phyloP scores from a whole-genome alignment of 2,329 filamentous ascomycete genomes.

The Ophiocordyceps sinensis region DNA sequence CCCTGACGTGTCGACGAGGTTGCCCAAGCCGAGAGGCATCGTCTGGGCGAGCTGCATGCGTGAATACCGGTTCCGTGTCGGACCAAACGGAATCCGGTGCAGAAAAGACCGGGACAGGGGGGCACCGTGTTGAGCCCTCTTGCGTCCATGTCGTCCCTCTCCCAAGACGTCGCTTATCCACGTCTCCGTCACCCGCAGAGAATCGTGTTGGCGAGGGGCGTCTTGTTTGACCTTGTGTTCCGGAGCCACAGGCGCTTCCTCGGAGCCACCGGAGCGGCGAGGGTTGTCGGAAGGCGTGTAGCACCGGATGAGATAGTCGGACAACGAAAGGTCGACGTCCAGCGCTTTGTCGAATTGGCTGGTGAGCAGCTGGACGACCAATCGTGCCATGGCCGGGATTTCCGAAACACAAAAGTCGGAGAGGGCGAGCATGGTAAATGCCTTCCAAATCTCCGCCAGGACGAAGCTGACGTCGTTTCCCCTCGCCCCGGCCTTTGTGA shows the following conservation, averaged over 20 bases:
- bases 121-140: not conserved
- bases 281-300: conserved; percentile 1
- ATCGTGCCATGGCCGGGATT: not conserved
- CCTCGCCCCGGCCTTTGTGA: not conserved
- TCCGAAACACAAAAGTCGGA: not conserved
- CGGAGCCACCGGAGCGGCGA: not conserved
- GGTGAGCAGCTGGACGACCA: not conserved
- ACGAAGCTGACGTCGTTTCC: not conserved
- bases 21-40: not conserved
- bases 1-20: not conserved
- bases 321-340: conserved; percentile 1
- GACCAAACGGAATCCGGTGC: not conserved
- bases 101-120: not conserved
- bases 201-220: not conserved
- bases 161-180: not conserved
- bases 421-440: not conserved
- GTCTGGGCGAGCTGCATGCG: not conserved
- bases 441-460: conserved; percentile 1
- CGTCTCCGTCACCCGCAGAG: not conserved
- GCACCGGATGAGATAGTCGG: conserved; percentile 1
- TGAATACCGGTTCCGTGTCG: not conserved
- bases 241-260: not conserved
- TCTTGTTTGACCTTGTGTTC: not conserved
- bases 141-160: not conserved
- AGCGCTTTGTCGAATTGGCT: not conserved